Base-by-base conservation (phyloP, 78 protist genomes). In the Pelomyxa schiedti region DNA sequence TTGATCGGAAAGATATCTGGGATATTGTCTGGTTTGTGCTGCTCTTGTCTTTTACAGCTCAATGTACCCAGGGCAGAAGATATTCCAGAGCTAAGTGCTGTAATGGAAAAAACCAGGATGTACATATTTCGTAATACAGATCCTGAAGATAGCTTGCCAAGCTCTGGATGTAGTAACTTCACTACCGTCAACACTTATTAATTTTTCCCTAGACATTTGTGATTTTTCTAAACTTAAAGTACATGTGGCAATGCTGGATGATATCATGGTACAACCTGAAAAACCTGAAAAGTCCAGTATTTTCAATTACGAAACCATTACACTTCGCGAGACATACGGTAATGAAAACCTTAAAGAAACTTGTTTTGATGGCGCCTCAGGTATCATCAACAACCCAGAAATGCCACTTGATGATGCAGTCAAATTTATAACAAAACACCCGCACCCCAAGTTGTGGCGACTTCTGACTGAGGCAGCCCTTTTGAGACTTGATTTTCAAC, bases 381-480 rank as follows among this genome's bases (percentile, higher is more conserved):
- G 16, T 16, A 47, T 47, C 32, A 16, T 47, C 32, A 47, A 24
- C 32, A 47, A 47, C 58, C 16, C 58, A 16, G 58, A 16, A 16
- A 47, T 47, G 32, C 16, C 58, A 16, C 58, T 47, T 16, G 58
- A 74, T 63, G 92, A 92, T 24, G 91, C 92, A 5, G 42, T 22
- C 74, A 0, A 0, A 29, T 86, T 75, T 73, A 35, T 86, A 43
- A 88, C 86, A 42, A 71, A 76, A 65, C 69, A 86, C 68, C 80
- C 93, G 1, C 93, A 92, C 81, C 90, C 90, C 47, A 66, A 84
- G 1, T 82, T 92, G 32, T 92, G 93, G 92, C 8, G 72, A 8
- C 64, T 83, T 32, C 72, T 88, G 30, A 88, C 87, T 40, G 88
- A 82, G 42, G 3, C 78, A 0, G 77, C 83, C 3, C 73, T 85